A percentile compares a stretch with the other conserved stretches of the same genome.
These are phyloP conservation scores for Balamuthia mandrillaris DNA, from an alignment of 208 protist genomes.

Conservation along the genomic window DNA sequence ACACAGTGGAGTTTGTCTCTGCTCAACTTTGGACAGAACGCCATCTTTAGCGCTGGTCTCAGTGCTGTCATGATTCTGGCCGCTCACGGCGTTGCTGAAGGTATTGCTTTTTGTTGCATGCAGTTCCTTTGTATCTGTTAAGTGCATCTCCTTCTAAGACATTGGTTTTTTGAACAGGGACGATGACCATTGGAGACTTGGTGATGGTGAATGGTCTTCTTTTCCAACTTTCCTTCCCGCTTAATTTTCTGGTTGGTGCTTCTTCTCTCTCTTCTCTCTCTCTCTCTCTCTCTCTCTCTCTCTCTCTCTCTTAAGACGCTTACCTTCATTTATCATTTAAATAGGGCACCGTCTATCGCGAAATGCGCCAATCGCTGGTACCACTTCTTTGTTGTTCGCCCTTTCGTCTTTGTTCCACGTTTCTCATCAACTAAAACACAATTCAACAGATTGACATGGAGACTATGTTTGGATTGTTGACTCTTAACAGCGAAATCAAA, in stretches of 20 bases:
- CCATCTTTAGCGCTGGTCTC: conserved; percentile 66
- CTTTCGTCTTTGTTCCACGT: too few relatives aligned
- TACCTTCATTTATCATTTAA: background rate
- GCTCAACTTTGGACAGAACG: conserved; percentile 72
- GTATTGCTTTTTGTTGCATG: background rate
- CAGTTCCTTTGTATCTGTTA: background rate
- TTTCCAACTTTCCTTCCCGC: conserved; percentile 75
- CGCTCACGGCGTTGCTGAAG: conserved; percentile 50
- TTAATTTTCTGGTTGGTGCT: conserved; percentile 68
- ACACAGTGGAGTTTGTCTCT: too few relatives aligned
- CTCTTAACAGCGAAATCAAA: conserved; percentile 37
- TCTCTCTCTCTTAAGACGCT: background rate
- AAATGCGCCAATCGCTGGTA: conserved; percentile 69
- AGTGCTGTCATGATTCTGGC: conserved; percentile 68
- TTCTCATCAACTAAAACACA: too few relatives aligned
- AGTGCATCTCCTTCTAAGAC: background rate
- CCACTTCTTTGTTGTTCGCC: too few relatives aligned
- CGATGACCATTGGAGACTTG: conserved; percentile 70
- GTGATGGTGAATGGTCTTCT: conserved; percentile 74
- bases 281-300: background rate
- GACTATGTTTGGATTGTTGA: conserved; percentile 61
- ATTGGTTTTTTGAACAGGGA: conserved; percentile 20
- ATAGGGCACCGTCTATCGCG: conserved; percentile 67
- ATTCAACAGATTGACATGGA: conserved; percentile 78
- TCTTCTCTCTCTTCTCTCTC: background rate